Conservation (phyloP, 257 asterid species). For the Penstemon barbatus region DNA sequence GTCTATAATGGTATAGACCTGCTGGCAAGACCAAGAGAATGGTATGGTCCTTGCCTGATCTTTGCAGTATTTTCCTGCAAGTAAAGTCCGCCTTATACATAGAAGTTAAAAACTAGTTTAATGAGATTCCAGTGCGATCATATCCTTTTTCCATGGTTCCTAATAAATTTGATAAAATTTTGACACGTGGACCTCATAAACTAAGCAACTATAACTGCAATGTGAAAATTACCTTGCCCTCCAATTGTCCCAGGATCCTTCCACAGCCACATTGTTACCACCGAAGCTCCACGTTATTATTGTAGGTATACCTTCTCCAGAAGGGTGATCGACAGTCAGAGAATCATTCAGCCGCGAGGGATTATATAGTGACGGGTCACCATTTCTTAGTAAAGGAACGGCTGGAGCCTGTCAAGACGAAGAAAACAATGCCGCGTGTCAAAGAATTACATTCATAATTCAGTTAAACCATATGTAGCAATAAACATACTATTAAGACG, state of each 20-base stretch:
- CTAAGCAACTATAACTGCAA: constrained; percentile 21
- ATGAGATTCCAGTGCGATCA: background rate
- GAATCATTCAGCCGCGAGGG: constrained; percentile 43
- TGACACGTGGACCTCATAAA: background rate
- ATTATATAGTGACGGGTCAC: constrained; percentile 41
- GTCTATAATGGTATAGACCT: constrained; percentile 72
- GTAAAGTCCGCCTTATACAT: constrained; percentile 17
- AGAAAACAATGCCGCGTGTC: constrained; percentile 23
- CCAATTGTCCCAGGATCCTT: constrained; percentile 99
- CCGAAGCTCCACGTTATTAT: constrained; percentile 60
- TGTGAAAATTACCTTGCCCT: constrained; percentile 56
- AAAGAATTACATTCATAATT: background rate
- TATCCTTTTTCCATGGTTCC: constrained; percentile 2
- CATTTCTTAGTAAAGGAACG: constrained; percentile 56
- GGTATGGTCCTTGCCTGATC: constrained; percentile 86
- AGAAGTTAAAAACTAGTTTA: constrained; percentile 15
- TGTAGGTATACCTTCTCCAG: constrained; percentile 52
- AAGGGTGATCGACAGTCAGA: constrained; percentile 36
- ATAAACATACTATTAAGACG: background rate
- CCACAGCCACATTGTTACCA: constrained; percentile 73
- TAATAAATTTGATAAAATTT: background rate
- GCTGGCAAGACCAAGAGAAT: constrained; percentile 79
- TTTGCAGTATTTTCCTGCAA: constrained; percentile 75
- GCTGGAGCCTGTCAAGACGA: constrained; percentile 60
- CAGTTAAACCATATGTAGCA: background rate